phyloP scores from a whole-genome alignment of 768 basidiomycete species.

The Rhizopogon salebrosus region DNA sequence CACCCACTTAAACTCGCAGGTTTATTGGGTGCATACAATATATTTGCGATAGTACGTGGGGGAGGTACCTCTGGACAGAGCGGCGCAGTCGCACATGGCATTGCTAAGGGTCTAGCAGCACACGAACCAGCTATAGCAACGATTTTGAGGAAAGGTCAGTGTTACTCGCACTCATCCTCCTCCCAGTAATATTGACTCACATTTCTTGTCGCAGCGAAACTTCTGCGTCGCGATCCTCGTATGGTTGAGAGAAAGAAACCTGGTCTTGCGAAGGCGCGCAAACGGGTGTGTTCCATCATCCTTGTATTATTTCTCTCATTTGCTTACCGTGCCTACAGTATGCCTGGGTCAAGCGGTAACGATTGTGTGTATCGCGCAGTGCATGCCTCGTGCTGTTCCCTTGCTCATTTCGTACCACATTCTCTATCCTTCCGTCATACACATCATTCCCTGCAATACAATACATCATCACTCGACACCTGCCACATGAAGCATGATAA shows the following conservation, averaged over 20 bases:
- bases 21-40: constrained; percentile 77
- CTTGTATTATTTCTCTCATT: neutral
- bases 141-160: constrained; percentile 70
- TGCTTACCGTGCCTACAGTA: constrained; percentile 42
- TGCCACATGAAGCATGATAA: neutral
- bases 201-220: constrained; percentile 52
- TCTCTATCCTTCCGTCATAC: neutral
- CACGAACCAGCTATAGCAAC: constrained; percentile 62
- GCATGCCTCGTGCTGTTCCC: neutral
- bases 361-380: neutral
- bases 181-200: neutral
- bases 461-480: neutral
- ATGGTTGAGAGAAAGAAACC: constrained; percentile 99
- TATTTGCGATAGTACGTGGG: constrained; percentile 70
- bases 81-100: constrained; percentile 77
- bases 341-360: constrained; percentile 94
- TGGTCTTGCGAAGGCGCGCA: constrained; percentile 85
- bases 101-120: constrained; percentile 68
- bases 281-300: constrained; percentile 57
- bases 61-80: constrained; percentile 92
- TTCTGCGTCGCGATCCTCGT: constrained; percentile 87
- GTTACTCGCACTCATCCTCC: neutral
- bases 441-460: neutral
- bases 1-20: constrained; percentile 84
- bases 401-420: neutral